phyloP scores from a whole-genome alignment of 2,329 filamentous ascomycete species.

The Colletotrichum lentis region DNA sequence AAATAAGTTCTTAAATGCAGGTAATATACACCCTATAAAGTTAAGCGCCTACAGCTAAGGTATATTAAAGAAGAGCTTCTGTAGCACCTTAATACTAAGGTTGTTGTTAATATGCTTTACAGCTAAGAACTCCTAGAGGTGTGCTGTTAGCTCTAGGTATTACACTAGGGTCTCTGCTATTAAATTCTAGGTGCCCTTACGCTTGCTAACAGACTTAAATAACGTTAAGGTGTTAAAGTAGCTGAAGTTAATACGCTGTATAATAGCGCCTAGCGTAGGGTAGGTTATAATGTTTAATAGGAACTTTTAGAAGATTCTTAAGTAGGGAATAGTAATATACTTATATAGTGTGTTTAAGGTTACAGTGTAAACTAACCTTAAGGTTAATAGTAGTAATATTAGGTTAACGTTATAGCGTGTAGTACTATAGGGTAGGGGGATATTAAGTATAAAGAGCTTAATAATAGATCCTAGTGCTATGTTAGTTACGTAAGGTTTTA shows the following conservation, averaged over 20 bases:
- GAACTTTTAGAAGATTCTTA: conserved; percentile 83
- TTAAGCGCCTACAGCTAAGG: conserved; percentile 73
- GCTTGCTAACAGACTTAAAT: conserved; percentile 78
- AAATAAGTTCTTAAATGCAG: conserved; percentile 72
- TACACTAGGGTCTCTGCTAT: conserved; percentile 76
- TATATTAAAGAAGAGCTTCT: conserved; percentile 74
- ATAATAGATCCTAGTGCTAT: conserved; percentile 71
- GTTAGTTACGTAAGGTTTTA: conserved; percentile 26
- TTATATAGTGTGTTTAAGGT: conserved; percentile 79
- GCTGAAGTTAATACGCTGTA: conserved; percentile 82
- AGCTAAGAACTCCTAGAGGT: conserved; percentile 79
- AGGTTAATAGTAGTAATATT: conserved; percentile 78
- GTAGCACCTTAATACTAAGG: conserved; percentile 70
- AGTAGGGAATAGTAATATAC: conserved; percentile 84
- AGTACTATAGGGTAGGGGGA: conserved; percentile 75
- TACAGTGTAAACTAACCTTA: conserved; percentile 74
- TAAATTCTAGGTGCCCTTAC: conserved; percentile 76
- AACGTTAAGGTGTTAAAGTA: conserved; percentile 84
- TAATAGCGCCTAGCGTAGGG: conserved; percentile 74
- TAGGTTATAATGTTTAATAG: conserved; percentile 73
- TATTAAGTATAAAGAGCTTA: conserved; percentile 75
- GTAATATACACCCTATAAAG: conserved; percentile 78
- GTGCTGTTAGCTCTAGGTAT: conserved; percentile 75
- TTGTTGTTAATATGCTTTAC: conserved; percentile 85
- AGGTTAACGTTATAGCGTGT: conserved; percentile 80